Evolutionary conservation across 495 filamentous ascomycete species (phyloP).

Genomic region (Penicillium odoratum): DNA sequence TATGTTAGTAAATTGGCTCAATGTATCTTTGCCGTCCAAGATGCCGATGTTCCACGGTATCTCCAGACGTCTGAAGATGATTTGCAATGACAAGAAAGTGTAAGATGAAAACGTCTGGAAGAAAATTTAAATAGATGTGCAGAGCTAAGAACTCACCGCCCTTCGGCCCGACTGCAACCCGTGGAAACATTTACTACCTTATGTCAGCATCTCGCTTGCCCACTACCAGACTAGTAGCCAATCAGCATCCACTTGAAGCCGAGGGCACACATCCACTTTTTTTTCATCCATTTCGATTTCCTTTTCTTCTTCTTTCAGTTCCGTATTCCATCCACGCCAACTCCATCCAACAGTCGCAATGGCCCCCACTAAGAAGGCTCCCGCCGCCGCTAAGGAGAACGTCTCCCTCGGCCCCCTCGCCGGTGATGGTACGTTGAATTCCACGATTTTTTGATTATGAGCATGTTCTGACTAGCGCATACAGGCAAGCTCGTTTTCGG

Average conservation of each 20-base stretch:
- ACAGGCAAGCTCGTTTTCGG: constrained; percentile 96
- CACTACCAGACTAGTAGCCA: constrained; percentile 18
- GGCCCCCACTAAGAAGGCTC: constrained; percentile 72
- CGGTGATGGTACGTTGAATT: constrained; percentile 69
- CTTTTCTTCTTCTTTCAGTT: constrained; percentile 30
- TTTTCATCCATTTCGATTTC: constrained; percentile 18
- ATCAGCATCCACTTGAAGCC: constrained; percentile 25
- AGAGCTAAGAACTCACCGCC: constrained; percentile 29
- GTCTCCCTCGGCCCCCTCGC: constrained; percentile 96
- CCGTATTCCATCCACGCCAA: constrained; percentile 49
- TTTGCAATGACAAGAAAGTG: constrained; percentile 11
- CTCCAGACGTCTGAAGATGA: constrained; percentile 17
- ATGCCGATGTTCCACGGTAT: constrained; percentile 5
- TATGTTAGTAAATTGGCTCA: constrained; percentile 8
- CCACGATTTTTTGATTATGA: background rate
- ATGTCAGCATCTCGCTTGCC: constrained; percentile 37
- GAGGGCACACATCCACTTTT: constrained; percentile 52
- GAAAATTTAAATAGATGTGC: constrained; percentile 41
- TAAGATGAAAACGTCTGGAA: background rate
- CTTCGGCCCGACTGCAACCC: constrained; percentile 33
- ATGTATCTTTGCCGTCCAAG: constrained; percentile 3
- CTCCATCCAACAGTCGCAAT: constrained; percentile 54
- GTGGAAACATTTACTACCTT: constrained; percentile 14
- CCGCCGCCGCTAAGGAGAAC: constrained; percentile 85
- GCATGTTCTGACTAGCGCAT: constrained; percentile 7